These are phyloP conservation scores for Gonapodya prolifera DNA, from an alignment of 192 early-diverging fungal species.

Conservation along the genomic window DNA sequence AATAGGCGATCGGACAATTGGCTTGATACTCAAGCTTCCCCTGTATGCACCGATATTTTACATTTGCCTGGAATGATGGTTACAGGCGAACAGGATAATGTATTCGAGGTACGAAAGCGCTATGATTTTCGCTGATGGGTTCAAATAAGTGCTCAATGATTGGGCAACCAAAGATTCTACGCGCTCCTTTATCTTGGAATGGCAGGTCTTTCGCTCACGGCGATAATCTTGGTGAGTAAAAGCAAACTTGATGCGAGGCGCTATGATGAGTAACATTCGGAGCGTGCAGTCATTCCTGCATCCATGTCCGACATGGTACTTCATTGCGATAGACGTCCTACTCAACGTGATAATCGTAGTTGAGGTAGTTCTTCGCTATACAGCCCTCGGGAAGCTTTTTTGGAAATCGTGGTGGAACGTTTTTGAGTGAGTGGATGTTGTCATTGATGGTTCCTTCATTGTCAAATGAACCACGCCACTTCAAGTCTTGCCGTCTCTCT, in stretches of 20 bases:
- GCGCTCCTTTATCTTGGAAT: not conserved
- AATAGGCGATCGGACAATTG: too few relatives aligned
- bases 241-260: not conserved
- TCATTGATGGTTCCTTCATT: not conserved
- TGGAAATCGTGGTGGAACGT: slow-evolving; percentile 5
- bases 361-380: not conserved
- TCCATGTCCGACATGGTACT: not conserved
- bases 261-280: not conserved
- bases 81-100: not conserved
- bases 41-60: not conserved
- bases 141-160: too few relatives aligned
- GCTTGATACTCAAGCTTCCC: not conserved
- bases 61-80: not conserved
- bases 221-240: not conserved
- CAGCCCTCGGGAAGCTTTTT: not conserved
- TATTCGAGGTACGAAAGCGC: too few relatives aligned
- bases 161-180: too few relatives aligned
- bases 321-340: not conserved
- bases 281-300: not conserved
- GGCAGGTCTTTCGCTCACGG: not conserved
- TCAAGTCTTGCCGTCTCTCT: not conserved
- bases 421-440: not conserved
- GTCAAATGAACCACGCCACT: not conserved
- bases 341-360: not conserved
- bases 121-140: too few relatives aligned